Base-by-base conservation (phyloP, 208 protist species). In the Crithidia brevicula region DNA sequence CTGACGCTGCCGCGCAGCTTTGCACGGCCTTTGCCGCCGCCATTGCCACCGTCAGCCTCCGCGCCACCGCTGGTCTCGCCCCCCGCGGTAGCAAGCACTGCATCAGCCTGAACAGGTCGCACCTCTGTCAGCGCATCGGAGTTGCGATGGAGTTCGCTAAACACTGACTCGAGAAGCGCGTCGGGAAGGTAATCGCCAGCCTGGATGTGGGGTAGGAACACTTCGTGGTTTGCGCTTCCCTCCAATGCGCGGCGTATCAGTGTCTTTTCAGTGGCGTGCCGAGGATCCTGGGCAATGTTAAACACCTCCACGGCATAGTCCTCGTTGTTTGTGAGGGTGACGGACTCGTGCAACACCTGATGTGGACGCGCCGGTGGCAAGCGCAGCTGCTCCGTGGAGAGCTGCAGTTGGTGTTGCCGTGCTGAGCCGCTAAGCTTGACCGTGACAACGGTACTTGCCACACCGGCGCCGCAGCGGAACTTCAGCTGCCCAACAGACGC, bases 301-400 rank as follows among this genome's bases (percentile, higher is more conserved):
- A 87, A 98, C 46, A 99, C 69, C 84, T 98, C 94, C 11, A 98
- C 81, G 0, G 90, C 74, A 40, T 46, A 42, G 10, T 93, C 84
- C 67, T 94, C 88, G 60, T 97, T 66, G 80, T 98, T 98, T 13
- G 64, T 92, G 38, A 98, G 64, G 16, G 53, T 84, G 46, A 98
- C 80, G 5, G 64, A 68, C 31, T 74, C 67, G 47, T 88, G 68
- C 34, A 85, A 49, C 15, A 86, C 67, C 63, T 90, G 79, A 60
- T 84, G 86, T 6, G 96, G 97, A 38, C 91, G 73, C 11, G 91
- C 73, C 10, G 93, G 75, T 6, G 82, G 85, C 34, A 98, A 75
- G 16, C 76, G 62, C 34, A 98, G 49, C 22, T 67, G 77, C 23
- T 70, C 52, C 0, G 85, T 90, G 40, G 70, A 68, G 31, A 96